Conservation (phyloP, 768 basidiomycete species). For the Astraeus odoratus region DNA sequence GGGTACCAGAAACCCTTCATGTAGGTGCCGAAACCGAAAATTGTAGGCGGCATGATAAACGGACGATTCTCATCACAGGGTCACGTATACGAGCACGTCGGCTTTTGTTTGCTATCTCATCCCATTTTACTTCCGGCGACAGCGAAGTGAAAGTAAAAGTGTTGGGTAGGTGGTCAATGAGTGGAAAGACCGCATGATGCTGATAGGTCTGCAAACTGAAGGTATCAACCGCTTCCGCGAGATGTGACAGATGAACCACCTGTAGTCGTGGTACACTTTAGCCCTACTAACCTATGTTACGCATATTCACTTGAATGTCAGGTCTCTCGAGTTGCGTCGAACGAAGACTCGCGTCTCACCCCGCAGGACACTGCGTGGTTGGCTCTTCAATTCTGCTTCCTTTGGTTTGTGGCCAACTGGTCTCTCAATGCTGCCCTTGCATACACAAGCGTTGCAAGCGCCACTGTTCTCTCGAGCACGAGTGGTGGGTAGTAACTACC, state of each 20-base stretch:
- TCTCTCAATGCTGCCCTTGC: conserved; percentile 74
- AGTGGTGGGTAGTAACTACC: conserved; percentile 53
- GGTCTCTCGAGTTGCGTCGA: conserved; percentile 5
- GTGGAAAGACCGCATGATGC: neutral
- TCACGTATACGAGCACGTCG: conserved; percentile 89
- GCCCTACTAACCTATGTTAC: neutral
- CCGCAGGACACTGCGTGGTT: conserved; percentile 67
- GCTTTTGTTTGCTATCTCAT: conserved; percentile 82
- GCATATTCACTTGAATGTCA: conserved; percentile 1
- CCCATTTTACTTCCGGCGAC: conserved; percentile 42
- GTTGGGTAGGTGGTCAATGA: neutral
- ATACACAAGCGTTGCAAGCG: conserved; percentile 90
- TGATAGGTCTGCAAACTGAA: neutral
- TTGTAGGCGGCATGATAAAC: neutral
- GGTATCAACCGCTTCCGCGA: conserved; percentile 21
- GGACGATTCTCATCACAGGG: conserved; percentile 32
- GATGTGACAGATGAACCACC: conserved; percentile 8
- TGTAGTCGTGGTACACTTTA: too few relatives aligned
- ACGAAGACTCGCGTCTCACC: conserved; percentile 41
- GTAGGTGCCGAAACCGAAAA: conserved; percentile 32
- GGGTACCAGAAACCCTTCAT: conserved; percentile 90
- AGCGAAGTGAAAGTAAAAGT: conserved; percentile 1
- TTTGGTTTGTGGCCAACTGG: conserved; percentile 98
- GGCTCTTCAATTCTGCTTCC: conserved; percentile 72
- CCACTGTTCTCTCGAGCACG: conserved; percentile 83